These are phyloP conservation scores for Theobroma grandiflorum DNA, from an alignment of 441 rosid species.

Conservation along the genomic window DNA sequence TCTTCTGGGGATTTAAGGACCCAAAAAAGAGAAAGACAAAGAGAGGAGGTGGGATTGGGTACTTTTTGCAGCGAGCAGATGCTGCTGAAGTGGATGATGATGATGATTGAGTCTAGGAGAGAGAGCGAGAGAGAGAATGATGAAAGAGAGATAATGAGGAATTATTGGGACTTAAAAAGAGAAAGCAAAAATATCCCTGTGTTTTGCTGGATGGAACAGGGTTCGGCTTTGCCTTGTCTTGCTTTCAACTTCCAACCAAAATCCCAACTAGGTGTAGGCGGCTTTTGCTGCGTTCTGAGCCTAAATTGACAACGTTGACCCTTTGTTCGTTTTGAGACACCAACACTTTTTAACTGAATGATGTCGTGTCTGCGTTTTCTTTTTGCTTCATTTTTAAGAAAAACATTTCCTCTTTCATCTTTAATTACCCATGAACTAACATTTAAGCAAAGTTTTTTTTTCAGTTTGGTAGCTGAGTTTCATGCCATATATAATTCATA, in stretches of 20 bases:
- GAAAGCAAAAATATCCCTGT: background rate
- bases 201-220: background rate
- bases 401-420: background rate
- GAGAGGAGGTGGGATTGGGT: background rate
- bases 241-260: background rate
- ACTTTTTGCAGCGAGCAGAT: conserved; percentile 17
- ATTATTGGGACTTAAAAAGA: background rate
- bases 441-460: background rate
- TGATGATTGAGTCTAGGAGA: background rate
- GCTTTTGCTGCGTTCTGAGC: background rate
- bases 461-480: background rate
- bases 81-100: conserved; percentile 2
- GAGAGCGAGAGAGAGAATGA: background rate
- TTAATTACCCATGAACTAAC: background rate
- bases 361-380: background rate
- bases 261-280: background rate
- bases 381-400: background rate
- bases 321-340: background rate
- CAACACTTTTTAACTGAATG: background rate
- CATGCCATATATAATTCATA: background rate
- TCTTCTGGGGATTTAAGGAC: background rate
- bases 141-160: background rate
- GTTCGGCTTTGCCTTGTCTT: conserved; percentile 15
- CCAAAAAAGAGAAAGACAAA: background rate
- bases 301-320: conserved; percentile 13